Conservation (phyloP, 1,139 yeast genomes). For the Hyphopichia fennica region DNA sequence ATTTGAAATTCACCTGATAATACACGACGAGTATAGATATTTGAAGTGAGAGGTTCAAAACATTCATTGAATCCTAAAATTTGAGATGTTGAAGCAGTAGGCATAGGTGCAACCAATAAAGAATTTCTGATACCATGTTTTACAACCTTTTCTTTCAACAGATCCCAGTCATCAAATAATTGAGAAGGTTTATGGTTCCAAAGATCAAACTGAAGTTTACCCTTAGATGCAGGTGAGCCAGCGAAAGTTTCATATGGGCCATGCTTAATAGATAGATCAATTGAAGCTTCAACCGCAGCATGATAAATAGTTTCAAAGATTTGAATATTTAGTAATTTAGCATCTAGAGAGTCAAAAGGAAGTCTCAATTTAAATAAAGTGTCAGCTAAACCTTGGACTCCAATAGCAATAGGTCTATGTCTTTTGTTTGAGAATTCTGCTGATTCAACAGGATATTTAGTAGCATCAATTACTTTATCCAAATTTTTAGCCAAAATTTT, state of each 20-base stretch:
- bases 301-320: slow-evolving; percentile 90
- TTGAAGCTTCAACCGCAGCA: slow-evolving; percentile 78
- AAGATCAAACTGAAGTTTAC: slow-evolving; percentile 73
- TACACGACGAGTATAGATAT: slow-evolving; percentile 83
- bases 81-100: slow-evolving; percentile 92
- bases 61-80: slow-evolving; percentile 88
- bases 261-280: slow-evolving; percentile 63
- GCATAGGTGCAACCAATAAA: slow-evolving; percentile 88
- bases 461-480: slow-evolving; percentile 75
- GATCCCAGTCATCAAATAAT: slow-evolving; percentile 72
- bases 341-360: slow-evolving; percentile 78
- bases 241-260: slow-evolving; percentile 70
- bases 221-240: slow-evolving; percentile 85
- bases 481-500: slow-evolving; percentile 75
- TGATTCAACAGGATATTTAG: slow-evolving; percentile 73
- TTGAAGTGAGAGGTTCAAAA: slow-evolving; percentile 88
- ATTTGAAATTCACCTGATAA: slow-evolving; percentile 88
- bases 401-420: slow-evolving; percentile 85
- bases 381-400: slow-evolving; percentile 91
- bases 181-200: slow-evolving; percentile 77
- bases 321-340: slow-evolving; percentile 69
- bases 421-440: slow-evolving; percentile 69
- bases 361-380: slow-evolving; percentile 72
- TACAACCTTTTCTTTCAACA: slow-evolving; percentile 58
- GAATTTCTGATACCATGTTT: slow-evolving; percentile 78